Evolutionary conservation across 2,329 filamentous ascomycete genomes (phyloP), one percentile per base, ranked within the genome.

Genomic region (Epichloe gansuensis): DNA sequence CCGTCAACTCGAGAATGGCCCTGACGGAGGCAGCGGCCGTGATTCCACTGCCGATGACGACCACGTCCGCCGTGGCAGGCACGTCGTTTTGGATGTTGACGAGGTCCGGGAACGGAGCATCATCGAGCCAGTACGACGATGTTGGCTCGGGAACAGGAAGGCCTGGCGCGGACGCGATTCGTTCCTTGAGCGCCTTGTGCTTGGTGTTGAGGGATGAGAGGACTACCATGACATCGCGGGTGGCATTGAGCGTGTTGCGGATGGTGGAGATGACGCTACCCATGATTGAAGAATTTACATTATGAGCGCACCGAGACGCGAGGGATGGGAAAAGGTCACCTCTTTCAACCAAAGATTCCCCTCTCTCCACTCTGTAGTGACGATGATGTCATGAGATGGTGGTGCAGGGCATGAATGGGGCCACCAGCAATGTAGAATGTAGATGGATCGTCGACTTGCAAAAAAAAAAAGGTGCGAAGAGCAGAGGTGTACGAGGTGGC

Each of bases 41-140:
- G 53, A 80, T 78, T 1, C 77, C 78, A 38, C 75, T 78, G 23
- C 77, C 76, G 55, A 80, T 72, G 41, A 80, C 69, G 17, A 75
- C 70, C 2, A 77, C 61, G 52, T 80, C 76, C 5, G 69, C 70
- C 6, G 64, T 59, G 2, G 57, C 44, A 0, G 72, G 71, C 7
- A 75, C 58, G 2, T 55, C 53, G 2, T 60, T 55, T 35, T 63
- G 62, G 2, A 62, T 58, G 47, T 68, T 56, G 47, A 67, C 64
- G 11, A 75, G 64, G 21, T 68, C 62, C 4, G 71, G 69, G 58
- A 68, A 70, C 0, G 72, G 70, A 48, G 72, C 67, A 46, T 70
- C 57, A 12, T 68, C 60, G 31, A 71, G 66, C 75, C 73, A 78
- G 60, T 73, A 77, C 7, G 75, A 64, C 4, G 52, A 49, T 3